A percentile compares a stretch with the other conserved stretches of the same genome.
Conservation (phyloP, 148 eudicot species). For the Drosera capensis region DNA sequence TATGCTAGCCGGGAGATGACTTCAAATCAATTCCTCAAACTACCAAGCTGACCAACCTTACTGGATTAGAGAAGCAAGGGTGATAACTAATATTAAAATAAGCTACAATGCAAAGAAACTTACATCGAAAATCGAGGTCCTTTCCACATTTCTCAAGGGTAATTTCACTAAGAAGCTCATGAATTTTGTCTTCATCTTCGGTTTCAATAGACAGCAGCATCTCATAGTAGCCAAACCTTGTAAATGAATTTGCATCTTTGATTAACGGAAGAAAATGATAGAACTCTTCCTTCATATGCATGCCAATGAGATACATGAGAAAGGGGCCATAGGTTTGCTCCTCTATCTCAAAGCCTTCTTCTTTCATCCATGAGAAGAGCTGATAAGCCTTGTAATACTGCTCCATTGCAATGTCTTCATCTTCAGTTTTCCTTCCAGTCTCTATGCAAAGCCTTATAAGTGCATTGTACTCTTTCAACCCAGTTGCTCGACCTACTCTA, state of each 20-base stretch:
- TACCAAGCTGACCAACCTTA: no score
- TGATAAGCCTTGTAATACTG: conserved; percentile 42
- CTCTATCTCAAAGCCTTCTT: conserved; percentile 52
- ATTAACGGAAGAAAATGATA: conserved; percentile 35
- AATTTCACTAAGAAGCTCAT: conserved; percentile 32
- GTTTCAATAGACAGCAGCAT: conserved; percentile 66
- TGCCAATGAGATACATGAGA: conserved; percentile 53
- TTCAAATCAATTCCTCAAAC: no score
- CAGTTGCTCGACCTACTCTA: conserved; percentile 63
- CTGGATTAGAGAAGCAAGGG: no score
- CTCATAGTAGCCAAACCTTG: conserved; percentile 78
- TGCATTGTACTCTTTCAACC: conserved; percentile 56
- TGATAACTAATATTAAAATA: neutral
- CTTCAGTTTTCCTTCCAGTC: conserved; percentile 38
- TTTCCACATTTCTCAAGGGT: conserved; percentile 23
- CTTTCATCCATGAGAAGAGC: conserved; percentile 43
- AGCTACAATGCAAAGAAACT: conserved; percentile 6
- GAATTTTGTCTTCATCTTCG: conserved; percentile 52
- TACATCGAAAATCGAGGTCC: conserved; percentile 37
- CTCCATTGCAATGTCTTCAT: conserved; percentile 35
- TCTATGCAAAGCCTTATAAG: conserved; percentile 43
- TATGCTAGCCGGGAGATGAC: no score
- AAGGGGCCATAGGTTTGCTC: conserved; percentile 76
- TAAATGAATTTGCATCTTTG: conserved; percentile 42
- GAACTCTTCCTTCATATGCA: conserved; percentile 56